Percentiles rank a stretch among this genome's conserved stretches.
phyloP scores from a whole-genome alignment of 164 flowering plant genomes.

The Malania oleifera region DNA sequence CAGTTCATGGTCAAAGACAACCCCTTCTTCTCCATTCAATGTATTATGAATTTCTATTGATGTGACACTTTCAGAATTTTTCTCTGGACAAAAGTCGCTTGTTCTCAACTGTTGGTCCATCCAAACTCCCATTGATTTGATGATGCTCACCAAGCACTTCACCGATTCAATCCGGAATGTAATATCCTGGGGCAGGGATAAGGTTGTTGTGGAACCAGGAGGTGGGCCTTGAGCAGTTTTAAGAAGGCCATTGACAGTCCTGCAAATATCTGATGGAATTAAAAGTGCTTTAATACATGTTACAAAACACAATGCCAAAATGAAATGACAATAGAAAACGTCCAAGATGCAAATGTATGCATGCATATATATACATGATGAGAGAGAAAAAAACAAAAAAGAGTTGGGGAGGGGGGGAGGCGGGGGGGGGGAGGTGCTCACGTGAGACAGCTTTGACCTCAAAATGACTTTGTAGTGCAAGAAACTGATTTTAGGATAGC shows the following conservation, averaged over 20 bases:
- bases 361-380: no score
- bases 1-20: slow-evolving; percentile 56
- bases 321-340: slow-evolving; percentile 6
- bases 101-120: slow-evolving; percentile 87
- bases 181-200: slow-evolving; percentile 84
- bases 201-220: slow-evolving; percentile 79
- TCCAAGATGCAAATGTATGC: neutral
- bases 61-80: slow-evolving; percentile 43
- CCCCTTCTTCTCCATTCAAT: slow-evolving; percentile 62
- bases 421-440: no score
- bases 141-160: slow-evolving; percentile 79
- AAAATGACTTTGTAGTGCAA: no score
- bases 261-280: slow-evolving; percentile 94
- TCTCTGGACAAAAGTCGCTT: slow-evolving; percentile 42
- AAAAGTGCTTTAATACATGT: slow-evolving; percentile 63
- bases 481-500: no score
- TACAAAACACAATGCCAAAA: slow-evolving; percentile 14
- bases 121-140: slow-evolving; percentile 91
- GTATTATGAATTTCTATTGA: slow-evolving; percentile 41
- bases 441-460: no score
- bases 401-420: neutral
- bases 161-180: slow-evolving; percentile 91
- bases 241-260: slow-evolving; percentile 96
- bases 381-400: no score
- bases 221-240: slow-evolving; percentile 99